A percentile compares a stretch with the other conserved stretches of the same genome.
These are phyloP conservation scores for Curvularia eragrostidis DNA, from an alignment of 2,329 filamentous ascomycete genomes.

Conservation along the genomic window DNA sequence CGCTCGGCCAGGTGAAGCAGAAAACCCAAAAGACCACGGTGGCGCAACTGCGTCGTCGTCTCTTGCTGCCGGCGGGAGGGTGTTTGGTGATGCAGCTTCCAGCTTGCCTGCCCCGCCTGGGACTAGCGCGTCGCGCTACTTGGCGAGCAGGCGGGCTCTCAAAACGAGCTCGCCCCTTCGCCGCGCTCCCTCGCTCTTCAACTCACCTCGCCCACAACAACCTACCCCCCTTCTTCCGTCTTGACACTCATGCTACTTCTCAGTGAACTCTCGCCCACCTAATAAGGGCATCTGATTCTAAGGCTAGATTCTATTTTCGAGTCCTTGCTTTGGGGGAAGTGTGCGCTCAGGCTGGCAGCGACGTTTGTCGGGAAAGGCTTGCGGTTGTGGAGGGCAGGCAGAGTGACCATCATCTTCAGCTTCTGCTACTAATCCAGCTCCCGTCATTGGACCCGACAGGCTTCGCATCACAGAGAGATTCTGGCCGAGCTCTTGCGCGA, in stretches of 20 bases:
- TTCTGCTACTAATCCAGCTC: constrained; percentile 47
- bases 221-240: constrained; percentile 38
- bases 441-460: constrained; percentile 32
- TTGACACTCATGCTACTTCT: constrained; percentile 45
- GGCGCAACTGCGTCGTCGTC: constrained; percentile 27
- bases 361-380: constrained; percentile 38
- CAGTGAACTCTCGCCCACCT: constrained; percentile 47
- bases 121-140: constrained; percentile 30
- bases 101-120: constrained; percentile 23
- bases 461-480: constrained; percentile 30
- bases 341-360: constrained; percentile 42
- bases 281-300: constrained; percentile 50
- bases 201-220: constrained; percentile 31
- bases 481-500: constrained; percentile 32
- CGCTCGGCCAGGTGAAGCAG: background rate
- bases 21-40: constrained; percentile 24
- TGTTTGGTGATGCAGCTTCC: constrained; percentile 18
- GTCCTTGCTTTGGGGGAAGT: constrained; percentile 42
- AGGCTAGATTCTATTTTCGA: constrained; percentile 43
- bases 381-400: constrained; percentile 36
- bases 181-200: constrained; percentile 33
- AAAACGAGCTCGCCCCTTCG: constrained; percentile 31
- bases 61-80: constrained; percentile 6
- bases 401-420: constrained; percentile 42
- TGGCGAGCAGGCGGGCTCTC: constrained; percentile 30